phyloP scores from a whole-genome alignment of 208 protist species.

The Leishmania arabica region DNA sequence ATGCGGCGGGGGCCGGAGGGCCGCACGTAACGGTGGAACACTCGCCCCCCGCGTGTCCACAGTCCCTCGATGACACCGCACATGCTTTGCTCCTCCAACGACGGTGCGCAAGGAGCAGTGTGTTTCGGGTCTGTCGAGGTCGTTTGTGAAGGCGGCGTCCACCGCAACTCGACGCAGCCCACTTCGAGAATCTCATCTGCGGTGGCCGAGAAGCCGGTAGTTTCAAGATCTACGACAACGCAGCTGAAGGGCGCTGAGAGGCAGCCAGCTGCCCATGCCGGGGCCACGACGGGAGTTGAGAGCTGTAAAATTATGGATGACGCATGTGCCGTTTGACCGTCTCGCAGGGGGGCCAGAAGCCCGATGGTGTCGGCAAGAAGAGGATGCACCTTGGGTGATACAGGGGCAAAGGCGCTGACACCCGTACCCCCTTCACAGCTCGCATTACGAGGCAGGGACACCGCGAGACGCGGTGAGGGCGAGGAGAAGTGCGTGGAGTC shows the following conservation, averaged over 20 bases:
- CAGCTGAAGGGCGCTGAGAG: constrained; percentile 29
- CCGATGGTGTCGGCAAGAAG: constrained; percentile 20
- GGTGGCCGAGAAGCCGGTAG: constrained; percentile 56
- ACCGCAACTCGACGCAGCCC: constrained; percentile 60
- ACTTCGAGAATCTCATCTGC: constrained; percentile 59
- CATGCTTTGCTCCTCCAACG: background rate
- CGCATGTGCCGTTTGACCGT: background rate
- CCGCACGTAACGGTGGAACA: constrained; percentile 52
- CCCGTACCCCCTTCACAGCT: background rate
- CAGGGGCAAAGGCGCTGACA: background rate
- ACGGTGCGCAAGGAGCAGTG: background rate
- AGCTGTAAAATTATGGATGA: background rate
- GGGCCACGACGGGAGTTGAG: background rate
- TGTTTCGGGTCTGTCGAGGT: background rate
- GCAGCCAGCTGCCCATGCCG: background rate
- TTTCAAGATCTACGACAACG: constrained; percentile 66
- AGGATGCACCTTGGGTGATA: background rate
- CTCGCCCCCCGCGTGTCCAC: constrained; percentile 44
- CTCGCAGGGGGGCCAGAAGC: background rate
- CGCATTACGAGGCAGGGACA: background rate
- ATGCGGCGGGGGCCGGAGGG: constrained; percentile 21
- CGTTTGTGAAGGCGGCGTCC: constrained; percentile 25
- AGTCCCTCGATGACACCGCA: constrained; percentile 7
- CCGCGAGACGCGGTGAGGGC: background rate
- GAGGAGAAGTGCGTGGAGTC: background rate